Percentiles rank a stretch among this genome's conserved stretches.
Conservation (phyloP, 768 basidiomycete genomes). For the Xerocomus spinulosus region DNA sequence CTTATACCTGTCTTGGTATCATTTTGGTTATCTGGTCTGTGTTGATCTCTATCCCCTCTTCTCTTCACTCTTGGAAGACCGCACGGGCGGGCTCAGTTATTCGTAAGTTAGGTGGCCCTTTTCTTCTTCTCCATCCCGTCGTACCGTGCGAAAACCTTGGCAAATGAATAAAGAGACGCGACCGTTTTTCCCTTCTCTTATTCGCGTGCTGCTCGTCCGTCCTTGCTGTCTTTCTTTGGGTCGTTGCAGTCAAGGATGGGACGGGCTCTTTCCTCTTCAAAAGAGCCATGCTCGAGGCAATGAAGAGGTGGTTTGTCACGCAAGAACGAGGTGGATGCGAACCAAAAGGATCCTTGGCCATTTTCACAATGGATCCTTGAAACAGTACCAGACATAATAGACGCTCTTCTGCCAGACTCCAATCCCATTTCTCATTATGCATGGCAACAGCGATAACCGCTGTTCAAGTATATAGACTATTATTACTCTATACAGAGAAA, state of each 20-base stretch:
- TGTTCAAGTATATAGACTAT: slow-evolving; percentile 10
- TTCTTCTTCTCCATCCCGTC: background rate
- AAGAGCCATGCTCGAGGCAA: slow-evolving; percentile 23
- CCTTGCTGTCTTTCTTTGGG: slow-evolving; percentile 13
- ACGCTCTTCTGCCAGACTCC: background rate
- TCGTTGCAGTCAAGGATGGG: slow-evolving; percentile 8
- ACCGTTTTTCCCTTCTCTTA: background rate
- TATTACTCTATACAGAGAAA: slow-evolving; percentile 19
- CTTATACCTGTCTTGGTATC: too few relatives aligned
- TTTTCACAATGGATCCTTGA: background rate
- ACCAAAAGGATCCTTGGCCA: background rate
- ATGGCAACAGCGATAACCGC: slow-evolving; percentile 7
- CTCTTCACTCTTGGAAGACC: background rate
- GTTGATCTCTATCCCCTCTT: slow-evolving; percentile 7
- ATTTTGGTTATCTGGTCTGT: too few relatives aligned
- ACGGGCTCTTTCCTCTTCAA: slow-evolving; percentile 26
- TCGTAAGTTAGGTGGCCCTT: slow-evolving; percentile 22
- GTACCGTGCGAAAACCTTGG: slow-evolving; percentile 16
- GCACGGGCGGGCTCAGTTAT: slow-evolving; percentile 22
- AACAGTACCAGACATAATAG: slow-evolving; percentile 21
- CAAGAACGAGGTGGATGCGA: slow-evolving; percentile 12
- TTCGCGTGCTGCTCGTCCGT: slow-evolving; percentile 16
- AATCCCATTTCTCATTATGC: slow-evolving; percentile 17
- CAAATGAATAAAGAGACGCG: background rate
- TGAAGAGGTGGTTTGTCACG: slow-evolving; percentile 30